Evolutionary conservation across 495 filamentous ascomycete genomes (phyloP).

Genomic region (Penicillium canariense): DNA sequence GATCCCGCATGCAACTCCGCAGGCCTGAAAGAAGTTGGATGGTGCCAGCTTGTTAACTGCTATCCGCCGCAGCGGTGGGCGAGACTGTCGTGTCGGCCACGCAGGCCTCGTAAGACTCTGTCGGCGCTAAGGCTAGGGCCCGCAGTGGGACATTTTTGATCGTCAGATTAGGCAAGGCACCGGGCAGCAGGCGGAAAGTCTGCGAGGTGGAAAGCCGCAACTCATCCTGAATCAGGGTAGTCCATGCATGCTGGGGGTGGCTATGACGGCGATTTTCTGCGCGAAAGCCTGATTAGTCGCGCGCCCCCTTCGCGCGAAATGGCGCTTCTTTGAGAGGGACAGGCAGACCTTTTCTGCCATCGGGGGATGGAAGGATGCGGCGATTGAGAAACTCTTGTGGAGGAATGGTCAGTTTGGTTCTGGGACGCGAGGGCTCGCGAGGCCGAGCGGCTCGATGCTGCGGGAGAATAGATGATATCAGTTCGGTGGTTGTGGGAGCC

Average conservation of each 20-base stretch:
- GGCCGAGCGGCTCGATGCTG: constrained; percentile 2
- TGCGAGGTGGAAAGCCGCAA: constrained; percentile 12
- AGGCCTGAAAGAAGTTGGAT: constrained; percentile 1
- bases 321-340: too few relatives aligned
- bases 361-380: neutral
- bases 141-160: constrained; percentile 18
- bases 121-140: constrained; percentile 23
- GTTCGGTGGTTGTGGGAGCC: neutral
- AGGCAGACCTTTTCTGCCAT: constrained; percentile 14
- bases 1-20: constrained; percentile 2
- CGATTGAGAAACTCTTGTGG: constrained; percentile 6
- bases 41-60: neutral
- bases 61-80: constrained; percentile 2
- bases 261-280: constrained; percentile 12
- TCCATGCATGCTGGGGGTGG: constrained; percentile 3
- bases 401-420: constrained; percentile 5
- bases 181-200: constrained; percentile 13
- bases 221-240: constrained; percentile 7
- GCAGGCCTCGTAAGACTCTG: constrained; percentile 24
- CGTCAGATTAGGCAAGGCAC: constrained; percentile 14
- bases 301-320: too few relatives aligned
- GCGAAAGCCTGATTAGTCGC: constrained; percentile 4
- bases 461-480: constrained; percentile 5
- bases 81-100: constrained; percentile 15
- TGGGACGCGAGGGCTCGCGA: neutral